These are phyloP conservation scores for Myxozyma udenii DNA, from an alignment of 805 yeast genomes.

Conservation along the genomic window DNA sequence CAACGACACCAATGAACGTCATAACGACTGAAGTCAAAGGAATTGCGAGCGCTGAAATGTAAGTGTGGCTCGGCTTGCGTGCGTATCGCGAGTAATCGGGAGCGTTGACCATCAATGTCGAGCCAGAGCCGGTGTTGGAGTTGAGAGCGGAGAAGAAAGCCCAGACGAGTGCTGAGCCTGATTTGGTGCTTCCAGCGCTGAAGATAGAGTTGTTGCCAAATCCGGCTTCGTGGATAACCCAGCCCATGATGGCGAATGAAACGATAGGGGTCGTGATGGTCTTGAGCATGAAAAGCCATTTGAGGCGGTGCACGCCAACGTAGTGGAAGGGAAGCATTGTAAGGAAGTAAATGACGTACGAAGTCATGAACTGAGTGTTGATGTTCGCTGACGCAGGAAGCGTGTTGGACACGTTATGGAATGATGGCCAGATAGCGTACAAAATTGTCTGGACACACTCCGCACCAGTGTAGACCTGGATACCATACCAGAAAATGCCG, in stretches of 20 bases:
- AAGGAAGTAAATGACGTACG: constrained; percentile 80
- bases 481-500: constrained; percentile 86
- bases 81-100: constrained; percentile 52
- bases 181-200: constrained; percentile 36
- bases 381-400: constrained; percentile 27
- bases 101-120: constrained; percentile 48
- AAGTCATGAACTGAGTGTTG: constrained; percentile 55
- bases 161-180: constrained; percentile 72
- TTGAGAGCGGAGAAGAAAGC: constrained; percentile 53
- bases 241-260: constrained; percentile 74
- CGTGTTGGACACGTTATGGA: constrained; percentile 43
- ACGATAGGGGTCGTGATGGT: constrained; percentile 78
- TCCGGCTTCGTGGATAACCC: constrained; percentile 52
- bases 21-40: constrained; percentile 21
- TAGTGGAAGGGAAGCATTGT: constrained; percentile 76
- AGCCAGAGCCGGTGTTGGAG: constrained; percentile 43
- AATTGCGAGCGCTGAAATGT: constrained; percentile 14
- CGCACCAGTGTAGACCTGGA: constrained; percentile 82
- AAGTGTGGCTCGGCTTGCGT: constrained; percentile 36
- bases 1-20: constrained; percentile 26
- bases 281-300: constrained; percentile 81
- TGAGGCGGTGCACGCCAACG: constrained; percentile 76
- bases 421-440: constrained; percentile 61
- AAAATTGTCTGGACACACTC: constrained; percentile 76
- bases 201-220: constrained; percentile 13